Conservation (phyloP, 2,329 filamentous ascomycete species). For the Neofusicoccum ribis region DNA sequence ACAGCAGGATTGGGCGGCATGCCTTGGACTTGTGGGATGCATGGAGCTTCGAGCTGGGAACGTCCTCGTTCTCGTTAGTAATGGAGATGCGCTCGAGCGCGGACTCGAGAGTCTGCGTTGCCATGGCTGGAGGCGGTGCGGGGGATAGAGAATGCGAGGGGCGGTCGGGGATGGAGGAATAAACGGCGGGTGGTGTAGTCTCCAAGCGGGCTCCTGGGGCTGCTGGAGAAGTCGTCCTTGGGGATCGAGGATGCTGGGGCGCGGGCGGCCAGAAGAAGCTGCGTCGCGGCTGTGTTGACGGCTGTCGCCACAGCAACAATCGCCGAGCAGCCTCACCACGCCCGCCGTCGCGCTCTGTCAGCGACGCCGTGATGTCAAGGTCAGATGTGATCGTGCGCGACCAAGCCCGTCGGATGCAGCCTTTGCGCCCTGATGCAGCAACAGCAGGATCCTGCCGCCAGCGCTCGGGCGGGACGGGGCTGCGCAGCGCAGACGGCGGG, state of each 20-base stretch:
- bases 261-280: conserved; percentile 4
- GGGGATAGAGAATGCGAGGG: not conserved
- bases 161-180: not conserved
- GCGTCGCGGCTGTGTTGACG: conserved; percentile 12
- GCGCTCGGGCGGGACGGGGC: not conserved
- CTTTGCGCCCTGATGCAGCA: too few relatives aligned
- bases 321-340: not conserved
- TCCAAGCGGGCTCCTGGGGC: not conserved
- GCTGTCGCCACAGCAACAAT: conserved; percentile 20
- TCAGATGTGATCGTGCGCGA: too few relatives aligned
- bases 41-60: conserved; percentile 53
- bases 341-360: not conserved
- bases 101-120: conserved; percentile 76
- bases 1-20: conserved; percentile 25
- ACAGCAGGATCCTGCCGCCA: not conserved
- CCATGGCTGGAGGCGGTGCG: conserved; percentile 50
- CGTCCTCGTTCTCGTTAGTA: conserved; percentile 75
- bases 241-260: not conserved
- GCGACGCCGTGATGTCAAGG: not conserved
- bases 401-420: too few relatives aligned
- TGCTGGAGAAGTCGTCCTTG: conserved; percentile 19
- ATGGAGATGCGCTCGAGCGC: conserved; percentile 89
- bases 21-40: conserved; percentile 77
- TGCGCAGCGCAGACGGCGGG: not conserved
- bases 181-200: not conserved